Conservation (phyloP, 768 basidiomycete genomes). For the Lactarius evosmus region DNA sequence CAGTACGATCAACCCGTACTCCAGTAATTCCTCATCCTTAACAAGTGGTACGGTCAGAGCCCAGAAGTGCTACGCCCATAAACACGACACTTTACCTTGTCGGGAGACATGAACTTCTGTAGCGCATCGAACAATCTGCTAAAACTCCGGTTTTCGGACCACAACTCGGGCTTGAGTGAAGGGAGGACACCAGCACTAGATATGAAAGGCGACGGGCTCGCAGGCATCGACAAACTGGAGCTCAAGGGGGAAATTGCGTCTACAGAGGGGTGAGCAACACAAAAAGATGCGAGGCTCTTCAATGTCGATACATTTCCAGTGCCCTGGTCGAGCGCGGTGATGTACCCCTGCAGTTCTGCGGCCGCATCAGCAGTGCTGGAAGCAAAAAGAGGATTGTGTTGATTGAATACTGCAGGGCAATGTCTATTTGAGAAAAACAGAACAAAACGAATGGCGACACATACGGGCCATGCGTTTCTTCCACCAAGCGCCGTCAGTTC, state of each 20-base stretch:
- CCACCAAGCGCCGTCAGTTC: constrained; percentile 83
- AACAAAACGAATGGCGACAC: constrained; percentile 32
- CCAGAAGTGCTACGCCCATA: constrained; percentile 9
- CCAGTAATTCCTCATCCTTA: constrained; percentile 62
- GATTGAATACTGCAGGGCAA: constrained; percentile 44
- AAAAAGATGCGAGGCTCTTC: constrained; percentile 64
- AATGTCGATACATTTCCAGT: constrained; percentile 52
- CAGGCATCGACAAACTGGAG: constrained; percentile 48
- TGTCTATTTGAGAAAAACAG: not conserved
- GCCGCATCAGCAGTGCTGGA: constrained; percentile 40
- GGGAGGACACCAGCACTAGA: constrained; percentile 41
- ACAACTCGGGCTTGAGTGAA: constrained; percentile 55
- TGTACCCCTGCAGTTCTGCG: constrained; percentile 52
- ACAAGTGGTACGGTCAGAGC: constrained; percentile 18
- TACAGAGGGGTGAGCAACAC: constrained; percentile 54
- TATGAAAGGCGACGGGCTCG: constrained; percentile 57
- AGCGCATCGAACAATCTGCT: constrained; percentile 67
- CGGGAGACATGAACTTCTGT: constrained; percentile 56
- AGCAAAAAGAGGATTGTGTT: constrained; percentile 45
- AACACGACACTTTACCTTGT: constrained; percentile 47
- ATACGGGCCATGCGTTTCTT: constrained; percentile 67
- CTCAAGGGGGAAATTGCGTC: constrained; percentile 54
- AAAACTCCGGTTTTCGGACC: constrained; percentile 70
- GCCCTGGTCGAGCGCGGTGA: constrained; percentile 52
- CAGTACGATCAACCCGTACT: constrained; percentile 75